phyloP scores from a whole-genome alignment of 1,139 yeast species.

The Meyerozyma sp. region DNA sequence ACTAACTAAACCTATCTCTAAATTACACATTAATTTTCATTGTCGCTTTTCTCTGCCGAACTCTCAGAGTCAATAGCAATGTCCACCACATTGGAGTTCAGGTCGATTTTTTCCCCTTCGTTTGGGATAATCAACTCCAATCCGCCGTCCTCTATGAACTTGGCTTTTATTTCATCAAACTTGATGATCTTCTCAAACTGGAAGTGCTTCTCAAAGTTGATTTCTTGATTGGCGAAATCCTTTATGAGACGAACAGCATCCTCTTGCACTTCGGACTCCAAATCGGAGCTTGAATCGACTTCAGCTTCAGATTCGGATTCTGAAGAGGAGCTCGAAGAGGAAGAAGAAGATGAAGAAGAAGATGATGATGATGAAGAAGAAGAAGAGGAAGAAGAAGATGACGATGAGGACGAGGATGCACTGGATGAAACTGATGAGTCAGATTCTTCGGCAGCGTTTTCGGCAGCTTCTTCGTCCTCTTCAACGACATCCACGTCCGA shows the following conservation, averaged over 20 bases:
- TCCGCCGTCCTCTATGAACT: constrained; percentile 34
- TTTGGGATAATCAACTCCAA: constrained; percentile 42
- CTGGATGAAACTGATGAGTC: constrained; percentile 11
- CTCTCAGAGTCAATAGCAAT: not conserved
- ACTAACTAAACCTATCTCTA: not conserved
- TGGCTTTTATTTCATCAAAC: constrained; percentile 35
- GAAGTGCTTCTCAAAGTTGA: constrained; percentile 42
- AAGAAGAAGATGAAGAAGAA: not conserved
- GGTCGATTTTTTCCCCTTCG: constrained; percentile 11
- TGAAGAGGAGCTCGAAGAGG: not conserved
- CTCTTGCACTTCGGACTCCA: constrained; percentile 30
- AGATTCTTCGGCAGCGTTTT: constrained; percentile 8
- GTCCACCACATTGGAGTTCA: not conserved
- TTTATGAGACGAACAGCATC: constrained; percentile 36
- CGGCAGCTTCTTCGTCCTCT: constrained; percentile 11
- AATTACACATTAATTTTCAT: not conserved
- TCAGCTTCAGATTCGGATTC: constrained; percentile 10
- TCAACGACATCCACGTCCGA: constrained; percentile 16
- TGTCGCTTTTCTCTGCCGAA: not conserved
- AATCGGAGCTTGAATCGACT: constrained; percentile 9
- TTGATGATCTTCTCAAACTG: constrained; percentile 39
- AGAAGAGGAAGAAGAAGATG: constrained; percentile 8
- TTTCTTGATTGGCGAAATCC: constrained; percentile 37
- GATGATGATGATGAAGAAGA: not conserved
- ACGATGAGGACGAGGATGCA: constrained; percentile 9